These are phyloP conservation scores for Phoenix roebelenii DNA, from an alignment of 176 grass and related monocot genomes.

Conservation along the genomic window DNA sequence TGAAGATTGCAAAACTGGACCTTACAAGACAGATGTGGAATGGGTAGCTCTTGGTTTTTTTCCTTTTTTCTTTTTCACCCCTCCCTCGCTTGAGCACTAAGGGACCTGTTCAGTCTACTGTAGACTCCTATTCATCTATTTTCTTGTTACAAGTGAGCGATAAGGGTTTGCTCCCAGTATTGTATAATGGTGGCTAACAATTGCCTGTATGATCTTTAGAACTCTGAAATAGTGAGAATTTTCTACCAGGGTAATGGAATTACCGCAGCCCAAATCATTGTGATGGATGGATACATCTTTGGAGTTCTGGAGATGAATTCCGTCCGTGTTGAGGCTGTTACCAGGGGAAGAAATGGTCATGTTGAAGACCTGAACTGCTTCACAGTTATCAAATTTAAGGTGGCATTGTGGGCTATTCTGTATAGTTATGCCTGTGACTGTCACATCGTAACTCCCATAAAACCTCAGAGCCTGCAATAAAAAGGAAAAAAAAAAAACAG, in stretches of 20 bases:
- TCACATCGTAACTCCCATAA: slow-evolving; percentile 82
- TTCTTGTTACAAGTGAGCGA: too few species aligned
- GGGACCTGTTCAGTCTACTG: too few species aligned
- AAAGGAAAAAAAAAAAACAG: background rate
- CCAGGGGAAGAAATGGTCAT: slow-evolving; percentile 83
- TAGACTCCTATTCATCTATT: too few species aligned
- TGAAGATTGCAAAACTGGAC: too few species aligned
- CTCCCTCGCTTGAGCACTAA: too few species aligned
- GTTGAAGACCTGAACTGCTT: slow-evolving; percentile 76
- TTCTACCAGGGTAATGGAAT: background rate
- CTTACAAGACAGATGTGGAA: too few species aligned
- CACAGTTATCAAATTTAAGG: slow-evolving; percentile 93
- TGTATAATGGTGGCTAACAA: too few species aligned
- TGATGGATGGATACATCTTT: slow-evolving; percentile 95
- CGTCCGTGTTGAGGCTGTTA: slow-evolving; percentile 83
- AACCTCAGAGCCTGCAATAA: slow-evolving; percentile 87
- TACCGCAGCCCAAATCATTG: slow-evolving; percentile 75
- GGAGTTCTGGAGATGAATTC: slow-evolving; percentile 97
- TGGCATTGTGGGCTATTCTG: slow-evolving; percentile 95
- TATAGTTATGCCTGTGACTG: slow-evolving; percentile 90
- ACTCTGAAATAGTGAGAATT: too few species aligned
- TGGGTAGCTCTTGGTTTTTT: too few species aligned
- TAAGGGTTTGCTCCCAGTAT: too few species aligned
- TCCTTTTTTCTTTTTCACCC: too few species aligned
- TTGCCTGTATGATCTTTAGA: too few species aligned